Percentiles rank a stretch among this genome's conserved stretches.
Conservation (phyloP, 2,329 filamentous ascomycete species). For the Berkeleyomyces basicola region DNA sequence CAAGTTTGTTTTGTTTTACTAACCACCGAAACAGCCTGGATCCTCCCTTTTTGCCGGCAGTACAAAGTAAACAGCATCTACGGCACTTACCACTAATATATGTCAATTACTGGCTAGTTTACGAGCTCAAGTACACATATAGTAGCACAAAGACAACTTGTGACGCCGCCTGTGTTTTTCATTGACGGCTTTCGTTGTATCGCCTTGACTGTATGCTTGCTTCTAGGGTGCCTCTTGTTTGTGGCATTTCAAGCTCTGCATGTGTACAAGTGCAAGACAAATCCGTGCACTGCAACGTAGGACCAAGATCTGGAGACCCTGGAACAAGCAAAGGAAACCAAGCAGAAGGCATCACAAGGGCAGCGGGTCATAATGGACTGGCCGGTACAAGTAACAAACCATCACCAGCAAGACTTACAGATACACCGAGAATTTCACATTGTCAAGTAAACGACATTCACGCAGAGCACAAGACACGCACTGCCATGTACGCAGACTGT, state of each 20-base stretch:
- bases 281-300: not conserved
- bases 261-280: not conserved
- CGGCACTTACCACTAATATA: not conserved
- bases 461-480: too few species aligned
- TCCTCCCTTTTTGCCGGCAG: not conserved
- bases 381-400: too few species aligned
- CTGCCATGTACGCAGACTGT: too few species aligned
- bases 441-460: too few species aligned
- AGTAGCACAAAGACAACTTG: not conserved
- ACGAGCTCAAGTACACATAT: not conserved
- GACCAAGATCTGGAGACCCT: not conserved
- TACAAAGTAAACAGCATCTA: not conserved
- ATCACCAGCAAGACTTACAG: too few species aligned
- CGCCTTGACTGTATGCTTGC: not conserved
- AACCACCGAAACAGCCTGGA: not conserved
- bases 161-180: not conserved
- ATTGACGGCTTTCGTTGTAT: not conserved
- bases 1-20: not conserved
- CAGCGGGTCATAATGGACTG: not conserved
- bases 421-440: too few species aligned
- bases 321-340: not conserved
- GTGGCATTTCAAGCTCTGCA: not conserved
- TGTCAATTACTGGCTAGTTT: not conserved
- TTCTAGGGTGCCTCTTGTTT: not conserved
- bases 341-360: not conserved